phyloP scores from a whole-genome alignment of 371 early-diverging fungal genomes.

The Thermomucor indicae-seudaticae region DNA sequence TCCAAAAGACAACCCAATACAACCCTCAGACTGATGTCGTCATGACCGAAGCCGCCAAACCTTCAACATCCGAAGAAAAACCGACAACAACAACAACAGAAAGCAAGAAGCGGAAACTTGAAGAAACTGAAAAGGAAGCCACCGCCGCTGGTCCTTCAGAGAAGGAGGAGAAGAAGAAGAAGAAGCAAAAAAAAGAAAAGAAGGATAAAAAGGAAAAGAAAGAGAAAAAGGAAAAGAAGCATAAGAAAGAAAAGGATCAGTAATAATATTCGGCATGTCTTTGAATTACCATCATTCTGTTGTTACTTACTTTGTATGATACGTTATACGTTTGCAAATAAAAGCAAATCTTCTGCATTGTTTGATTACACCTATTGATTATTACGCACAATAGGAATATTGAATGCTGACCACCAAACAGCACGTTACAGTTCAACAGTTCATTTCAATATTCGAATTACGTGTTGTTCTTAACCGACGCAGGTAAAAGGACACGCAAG shows the following conservation, averaged over 20 bases:
- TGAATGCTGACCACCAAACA: too few relatives aligned
- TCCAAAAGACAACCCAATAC: constrained; percentile 41
- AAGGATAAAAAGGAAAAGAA: constrained; percentile 57
- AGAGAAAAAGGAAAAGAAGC: constrained; percentile 52
- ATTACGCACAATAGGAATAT: too few relatives aligned
- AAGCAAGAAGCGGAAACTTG: constrained; percentile 46
- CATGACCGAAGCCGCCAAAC: constrained; percentile 22
- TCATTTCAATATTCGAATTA: too few relatives aligned
- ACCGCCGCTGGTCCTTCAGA: not conserved
- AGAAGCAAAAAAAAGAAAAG: constrained; percentile 51
- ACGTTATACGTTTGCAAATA: not conserved
- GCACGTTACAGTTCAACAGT: too few relatives aligned
- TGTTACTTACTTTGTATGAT: not conserved
- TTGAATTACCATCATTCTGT: not conserved
- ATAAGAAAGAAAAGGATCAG: constrained; percentile 20
- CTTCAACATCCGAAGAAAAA: not conserved
- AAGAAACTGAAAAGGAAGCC: constrained; percentile 22
- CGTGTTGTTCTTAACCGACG: too few relatives aligned
- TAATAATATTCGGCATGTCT: not conserved
- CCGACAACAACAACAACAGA: too few relatives aligned
- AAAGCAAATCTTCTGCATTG: not conserved
- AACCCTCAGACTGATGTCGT: constrained; percentile 31
- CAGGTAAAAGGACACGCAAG: too few relatives aligned
- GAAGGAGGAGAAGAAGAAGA: constrained; percentile 41
- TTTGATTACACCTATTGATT: not conserved